Base-by-base conservation (phyloP, 306 rosid species). In the Styphnolobium japonicum region DNA sequence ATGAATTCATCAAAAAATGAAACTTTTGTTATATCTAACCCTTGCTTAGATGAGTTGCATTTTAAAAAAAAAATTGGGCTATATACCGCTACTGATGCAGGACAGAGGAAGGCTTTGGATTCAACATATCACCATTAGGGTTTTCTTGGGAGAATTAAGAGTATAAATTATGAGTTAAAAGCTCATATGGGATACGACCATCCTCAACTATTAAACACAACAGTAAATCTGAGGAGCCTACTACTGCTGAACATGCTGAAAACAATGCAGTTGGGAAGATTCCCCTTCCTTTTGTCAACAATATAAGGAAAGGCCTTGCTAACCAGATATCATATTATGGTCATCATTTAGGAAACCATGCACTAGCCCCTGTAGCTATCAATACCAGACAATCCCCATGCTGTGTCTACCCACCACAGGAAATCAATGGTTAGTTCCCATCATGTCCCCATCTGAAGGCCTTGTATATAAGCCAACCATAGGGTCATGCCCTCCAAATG, bases 391-490 rank as follows among this genome's bases (percentile, higher is more conserved):
- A 86, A n/a, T 53, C 83, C 18, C 67, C 85, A 46, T 86, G 80
- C 78, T 81, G 77, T 80, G 84, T 81, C 67, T 85, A 69, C 75
- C 89, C 88, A 11, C 76, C 85, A 19, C 89, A 31, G 92, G 87
- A 83, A 92, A 90, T 72, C 89, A 90, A 55, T 92, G 96, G 98
- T 63, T 94, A 73, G 88, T 92, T 77, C 98, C 97, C 16, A 81
- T 86, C 67, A 92, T 88, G 92, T 89, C 94, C 11, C 91, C 92
- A 72, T 88, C 92, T 33, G 97, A 92, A 87, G 96, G 96, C 22
- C 94, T 92, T 57, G 58, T 87, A 52, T 92, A 85, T 84, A 92
- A 90, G 85, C 93, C 92, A 31, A 80, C 75, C 63, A n/a, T 79
- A 14, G 92, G 91, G 67, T 79, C 84, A 66, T 85, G 88, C 81